Evolutionary conservation across 225 moss, liverwort and hornwort species (phyloP), one percentile per base, ranked within the genome.

Genomic region (Takakia lepidozioides): DNA sequence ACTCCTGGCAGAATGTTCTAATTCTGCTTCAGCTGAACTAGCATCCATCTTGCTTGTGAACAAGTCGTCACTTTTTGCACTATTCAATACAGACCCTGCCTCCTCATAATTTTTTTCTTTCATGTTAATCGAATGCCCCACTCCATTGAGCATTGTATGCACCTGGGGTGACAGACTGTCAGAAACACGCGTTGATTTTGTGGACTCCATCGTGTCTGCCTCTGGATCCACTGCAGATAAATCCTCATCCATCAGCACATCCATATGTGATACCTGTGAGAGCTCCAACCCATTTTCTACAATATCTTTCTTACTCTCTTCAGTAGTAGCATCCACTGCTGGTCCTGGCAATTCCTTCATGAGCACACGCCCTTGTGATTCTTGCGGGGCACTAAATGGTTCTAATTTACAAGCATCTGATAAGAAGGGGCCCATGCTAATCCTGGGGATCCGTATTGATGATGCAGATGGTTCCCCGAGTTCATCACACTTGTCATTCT

Each of bases 211-310:
- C 43, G 23, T 5, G 36, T 54, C 17, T 4, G 70, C 44, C 28
- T 74, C 9, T 29, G 60, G 48, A 57, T 54, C 17, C 5, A 64
- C 65, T 59, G 62, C 60, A 2, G 70, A 57, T 13, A 55, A 17
- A 40, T 70, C 51, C 37, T 70, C 60, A 27, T 66, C 64, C 11
- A 67, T 38, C 4, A 53, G 44, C 22, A 4, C 45, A 14, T 25
- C 34, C 29, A 54, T 57, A 19, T 54, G 58, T 18, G 45, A 13
- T 29, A 32, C 7, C 11, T 11, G 8, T 6, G 32, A 32, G 7
- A 32, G 11, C 32, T 32, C 32, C 32, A 32, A 11, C 32, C 1
- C 32, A 32, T 32, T 32, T 32, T 32, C 32, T 32, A 32, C 32
- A 32, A 6, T 11, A 32, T 11, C 32, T 32, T 32, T 32, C 7